A percentile compares a stretch with the other conserved stretches of the same genome.
These are phyloP conservation scores for Berberis vulgaris DNA, from an alignment of 164 flowering plant genomes.

Conservation along the genomic window DNA sequence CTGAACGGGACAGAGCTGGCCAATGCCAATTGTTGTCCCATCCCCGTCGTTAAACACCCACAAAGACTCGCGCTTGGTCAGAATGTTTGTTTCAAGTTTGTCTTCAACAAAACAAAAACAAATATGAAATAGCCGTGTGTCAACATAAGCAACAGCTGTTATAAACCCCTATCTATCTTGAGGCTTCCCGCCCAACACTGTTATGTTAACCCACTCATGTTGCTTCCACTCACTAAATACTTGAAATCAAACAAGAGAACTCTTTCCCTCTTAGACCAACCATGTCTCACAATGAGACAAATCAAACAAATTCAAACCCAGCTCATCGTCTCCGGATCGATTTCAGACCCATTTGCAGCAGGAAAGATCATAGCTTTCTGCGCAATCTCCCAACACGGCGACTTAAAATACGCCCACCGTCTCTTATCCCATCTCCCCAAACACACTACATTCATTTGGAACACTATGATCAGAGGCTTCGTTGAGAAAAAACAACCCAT, in stretches of 20 bases:
- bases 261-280: constrained; percentile 35
- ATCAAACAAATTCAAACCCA: constrained; percentile 58
- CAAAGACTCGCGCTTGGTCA: too few species aligned
- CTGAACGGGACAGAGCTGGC: too few species aligned
- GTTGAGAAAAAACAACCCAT: constrained; percentile 26
- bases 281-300: constrained; percentile 30
- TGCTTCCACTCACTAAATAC: constrained; percentile 11
- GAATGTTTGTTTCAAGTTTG: too few species aligned
- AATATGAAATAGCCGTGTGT: too few species aligned
- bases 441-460: constrained; percentile 46
- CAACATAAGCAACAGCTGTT: too few species aligned
- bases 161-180: too few species aligned
- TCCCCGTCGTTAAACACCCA: too few species aligned
- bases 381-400: constrained; percentile 22
- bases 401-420: constrained; percentile 27
- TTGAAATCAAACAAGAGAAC: constrained; percentile 33
- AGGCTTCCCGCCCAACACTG: too few species aligned
- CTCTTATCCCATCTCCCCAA: constrained; percentile 31
- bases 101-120: too few species aligned
- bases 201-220: background rate
- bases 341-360: constrained; percentile 36
- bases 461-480: constrained; percentile 44
- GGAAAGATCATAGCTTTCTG: constrained; percentile 41
- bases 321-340: constrained; percentile 37
- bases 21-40: too few species aligned